A percentile compares a stretch with the other conserved stretches of the same genome.
phyloP scores from a whole-genome alignment of 371 early-diverging fungal species.

The Choanephora cucurbitarum region DNA sequence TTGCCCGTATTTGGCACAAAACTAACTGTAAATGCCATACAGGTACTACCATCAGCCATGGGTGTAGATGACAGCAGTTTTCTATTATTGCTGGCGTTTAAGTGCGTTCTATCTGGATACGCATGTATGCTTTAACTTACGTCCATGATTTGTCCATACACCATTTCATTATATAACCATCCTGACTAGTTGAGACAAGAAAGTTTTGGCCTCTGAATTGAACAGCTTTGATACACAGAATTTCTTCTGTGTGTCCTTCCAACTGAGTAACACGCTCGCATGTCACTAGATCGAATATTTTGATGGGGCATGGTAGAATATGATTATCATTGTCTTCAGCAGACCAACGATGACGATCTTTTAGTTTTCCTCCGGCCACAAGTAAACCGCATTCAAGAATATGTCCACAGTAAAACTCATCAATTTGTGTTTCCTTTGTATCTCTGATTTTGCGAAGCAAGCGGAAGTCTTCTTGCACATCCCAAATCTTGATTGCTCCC shows the following conservation, averaged over 20 bases:
- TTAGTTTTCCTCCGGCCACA: constrained; percentile 53
- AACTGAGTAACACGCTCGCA: constrained; percentile 71
- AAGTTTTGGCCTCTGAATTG: constrained; percentile 79
- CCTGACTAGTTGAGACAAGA: constrained; percentile 86
- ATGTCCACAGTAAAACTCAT: constrained; percentile 86
- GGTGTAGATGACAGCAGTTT: constrained; percentile 56
- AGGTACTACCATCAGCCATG: constrained; percentile 83
- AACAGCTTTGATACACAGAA: constrained; percentile 77
- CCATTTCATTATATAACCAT: constrained; percentile 91
- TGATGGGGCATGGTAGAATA: constrained; percentile 86
- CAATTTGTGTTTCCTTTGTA: constrained; percentile 75
- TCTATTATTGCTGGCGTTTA: not conserved
- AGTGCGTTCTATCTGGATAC: not conserved
- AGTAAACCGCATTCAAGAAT: constrained; percentile 54
- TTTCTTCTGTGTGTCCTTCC: constrained; percentile 86
- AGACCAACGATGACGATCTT: constrained; percentile 87
- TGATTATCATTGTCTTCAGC: constrained; percentile 89
- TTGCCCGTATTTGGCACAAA: constrained; percentile 93
- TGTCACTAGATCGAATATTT: constrained; percentile 78
- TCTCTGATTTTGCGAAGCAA: constrained; percentile 77
- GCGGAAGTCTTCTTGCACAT: constrained; percentile 64
- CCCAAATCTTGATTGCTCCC: constrained; percentile 84
- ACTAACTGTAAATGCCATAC: constrained; percentile 93
- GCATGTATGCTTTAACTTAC: constrained; percentile 8
- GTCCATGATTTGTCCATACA: constrained; percentile 76